Evolutionary conservation across 805 yeast species (phyloP).

Genomic region (Metschnikowia shivogae): DNA sequence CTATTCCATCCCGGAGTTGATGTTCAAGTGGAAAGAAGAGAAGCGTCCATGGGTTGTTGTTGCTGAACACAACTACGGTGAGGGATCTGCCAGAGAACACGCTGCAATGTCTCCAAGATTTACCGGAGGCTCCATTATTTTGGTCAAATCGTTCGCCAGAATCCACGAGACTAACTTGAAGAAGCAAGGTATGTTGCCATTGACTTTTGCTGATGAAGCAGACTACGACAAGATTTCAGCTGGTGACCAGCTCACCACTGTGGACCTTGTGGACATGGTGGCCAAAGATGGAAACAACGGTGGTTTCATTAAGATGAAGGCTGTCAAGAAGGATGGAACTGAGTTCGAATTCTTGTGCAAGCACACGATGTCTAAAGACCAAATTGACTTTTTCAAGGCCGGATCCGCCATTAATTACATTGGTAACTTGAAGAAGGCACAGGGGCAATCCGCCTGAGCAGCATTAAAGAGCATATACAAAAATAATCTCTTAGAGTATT

Average conservation of each 20-base stretch:
- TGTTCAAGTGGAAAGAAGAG: conserved; percentile 92
- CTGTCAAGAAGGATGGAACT: conserved; percentile 73
- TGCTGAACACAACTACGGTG: conserved; percentile 98
- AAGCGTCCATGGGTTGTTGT: conserved; percentile 87
- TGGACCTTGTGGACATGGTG: conserved; percentile 47
- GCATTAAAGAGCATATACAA: background rate
- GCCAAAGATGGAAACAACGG: conserved; percentile 85
- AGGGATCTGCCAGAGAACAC: conserved; percentile 98
- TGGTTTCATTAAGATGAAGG: conserved; percentile 66
- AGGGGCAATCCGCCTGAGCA: conserved; percentile 4
- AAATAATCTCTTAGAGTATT: too few species aligned
- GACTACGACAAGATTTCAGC: conserved; percentile 81
- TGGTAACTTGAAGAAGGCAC: conserved; percentile 46
- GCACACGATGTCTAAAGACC: conserved; percentile 97
- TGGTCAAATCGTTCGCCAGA: conserved; percentile 95
- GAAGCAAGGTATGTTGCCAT: conserved; percentile 96
- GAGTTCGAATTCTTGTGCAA: conserved; percentile 65
- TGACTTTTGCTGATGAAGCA: conserved; percentile 83
- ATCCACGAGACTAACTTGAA: conserved; percentile 97
- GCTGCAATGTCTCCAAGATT: conserved; percentile 96
- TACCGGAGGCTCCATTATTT: conserved; percentile 83
- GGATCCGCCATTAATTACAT: conserved; percentile 96
- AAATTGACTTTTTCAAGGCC: conserved; percentile 91
- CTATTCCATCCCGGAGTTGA: conserved; percentile 87
- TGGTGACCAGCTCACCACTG: conserved; percentile 49